These are phyloP conservation scores for Colletotrichum musicola DNA, from an alignment of 2,329 filamentous ascomycete species.

Conservation along the genomic window DNA sequence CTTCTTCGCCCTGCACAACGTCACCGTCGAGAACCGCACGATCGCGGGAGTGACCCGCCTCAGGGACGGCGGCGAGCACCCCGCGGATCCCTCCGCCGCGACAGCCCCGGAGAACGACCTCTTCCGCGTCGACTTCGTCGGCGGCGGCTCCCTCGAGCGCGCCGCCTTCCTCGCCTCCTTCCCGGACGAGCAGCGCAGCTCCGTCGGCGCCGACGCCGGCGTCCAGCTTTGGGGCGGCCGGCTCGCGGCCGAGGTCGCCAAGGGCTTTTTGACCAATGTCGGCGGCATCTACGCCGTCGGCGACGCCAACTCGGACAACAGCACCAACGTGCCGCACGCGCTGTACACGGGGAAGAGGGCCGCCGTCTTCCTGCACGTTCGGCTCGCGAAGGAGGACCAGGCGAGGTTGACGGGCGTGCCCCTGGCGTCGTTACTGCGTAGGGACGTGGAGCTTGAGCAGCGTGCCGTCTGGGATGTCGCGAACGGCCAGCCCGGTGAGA, in stretches of 20 bases:
- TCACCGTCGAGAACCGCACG: constrained; percentile 68
- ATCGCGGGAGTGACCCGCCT: constrained; percentile 63
- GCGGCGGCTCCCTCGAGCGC: constrained; percentile 58
- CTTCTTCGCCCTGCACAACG: constrained; percentile 63
- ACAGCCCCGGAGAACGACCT: constrained; percentile 64
- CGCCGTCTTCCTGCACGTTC: constrained; percentile 67
- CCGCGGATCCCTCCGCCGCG: constrained; percentile 56
- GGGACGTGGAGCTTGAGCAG: constrained; percentile 47
- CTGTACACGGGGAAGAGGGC: constrained; percentile 70
- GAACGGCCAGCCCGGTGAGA: constrained; percentile 57
- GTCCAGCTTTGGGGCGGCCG: constrained; percentile 59
- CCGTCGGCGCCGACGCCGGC: constrained; percentile 60
- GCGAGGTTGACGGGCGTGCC: constrained; percentile 45
- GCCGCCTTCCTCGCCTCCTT: constrained; percentile 66
- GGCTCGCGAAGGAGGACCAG: constrained; percentile 56
- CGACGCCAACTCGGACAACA: constrained; percentile 70
- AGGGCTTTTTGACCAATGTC: constrained; percentile 64
- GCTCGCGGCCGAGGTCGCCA: constrained; percentile 55
- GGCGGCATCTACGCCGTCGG: constrained; percentile 69
- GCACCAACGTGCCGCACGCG: constrained; percentile 72
- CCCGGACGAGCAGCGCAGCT: constrained; percentile 60
- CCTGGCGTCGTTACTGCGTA: constrained; percentile 42
- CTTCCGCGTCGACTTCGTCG: constrained; percentile 66
- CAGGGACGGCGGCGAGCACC: constrained; percentile 53
- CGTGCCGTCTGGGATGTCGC: constrained; percentile 60